Conservation (phyloP, 2,329 filamentous ascomycete species). For the Aspergillus sp. region DNA sequence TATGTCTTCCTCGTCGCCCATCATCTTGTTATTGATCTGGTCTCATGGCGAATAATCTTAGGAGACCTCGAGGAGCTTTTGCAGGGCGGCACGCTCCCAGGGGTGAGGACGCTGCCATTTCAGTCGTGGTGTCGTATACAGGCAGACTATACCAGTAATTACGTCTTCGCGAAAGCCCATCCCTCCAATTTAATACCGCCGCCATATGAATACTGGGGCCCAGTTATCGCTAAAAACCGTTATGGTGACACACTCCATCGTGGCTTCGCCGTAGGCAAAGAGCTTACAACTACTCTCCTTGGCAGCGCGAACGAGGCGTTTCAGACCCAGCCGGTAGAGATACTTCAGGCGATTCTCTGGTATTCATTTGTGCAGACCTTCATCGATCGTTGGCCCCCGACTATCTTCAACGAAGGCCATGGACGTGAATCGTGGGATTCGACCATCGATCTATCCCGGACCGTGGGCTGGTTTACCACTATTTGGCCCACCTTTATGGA, state of each 20-base stretch:
- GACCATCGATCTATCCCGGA: conserved; percentile 6
- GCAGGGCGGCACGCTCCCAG: background rate
- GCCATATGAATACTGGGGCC: too few species aligned
- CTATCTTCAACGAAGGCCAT: conserved; percentile 15
- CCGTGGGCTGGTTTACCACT: conserved; percentile 12
- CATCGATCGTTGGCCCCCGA: conserved; percentile 5
- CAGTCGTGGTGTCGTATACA: background rate
- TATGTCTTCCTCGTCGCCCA: background rate
- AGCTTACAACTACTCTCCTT: too few species aligned
- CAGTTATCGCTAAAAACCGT: too few species aligned
- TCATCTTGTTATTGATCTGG: conserved; percentile 1
- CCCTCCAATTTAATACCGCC: too few species aligned
- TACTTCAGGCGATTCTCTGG: conserved; percentile 8
- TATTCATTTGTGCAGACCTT: conserved; percentile 7
- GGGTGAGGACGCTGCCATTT: background rate
- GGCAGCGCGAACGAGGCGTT: background rate
- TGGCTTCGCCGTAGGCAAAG: too few species aligned
- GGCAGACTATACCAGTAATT: background rate
- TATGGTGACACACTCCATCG: too few species aligned
- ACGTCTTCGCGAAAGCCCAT: too few species aligned
- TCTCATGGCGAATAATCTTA: conserved; percentile 2
- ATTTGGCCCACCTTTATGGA: background rate
- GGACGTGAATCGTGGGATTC: conserved; percentile 13
- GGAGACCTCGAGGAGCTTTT: background rate
- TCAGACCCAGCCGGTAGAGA: conserved; percentile 4